A percentile compares a stretch with the other conserved stretches of the same genome.
Conservation (phyloP, 2,329 filamentous ascomycete genomes). For the Penicillium sp. region DNA sequence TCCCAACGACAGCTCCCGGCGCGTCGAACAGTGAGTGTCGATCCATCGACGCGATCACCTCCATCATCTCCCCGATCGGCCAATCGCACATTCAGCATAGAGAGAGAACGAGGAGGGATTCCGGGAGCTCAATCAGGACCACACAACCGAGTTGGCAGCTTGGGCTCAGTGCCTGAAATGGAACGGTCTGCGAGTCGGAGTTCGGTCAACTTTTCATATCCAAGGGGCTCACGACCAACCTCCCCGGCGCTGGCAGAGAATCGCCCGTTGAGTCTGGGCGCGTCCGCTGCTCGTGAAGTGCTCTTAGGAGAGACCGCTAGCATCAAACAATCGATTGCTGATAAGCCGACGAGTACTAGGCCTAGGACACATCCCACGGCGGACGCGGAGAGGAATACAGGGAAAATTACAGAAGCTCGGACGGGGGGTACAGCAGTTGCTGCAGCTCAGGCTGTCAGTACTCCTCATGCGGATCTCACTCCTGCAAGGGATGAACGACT, state of each 20-base stretch:
- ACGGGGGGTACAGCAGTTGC: constrained; percentile 28
- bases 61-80: constrained; percentile 40
- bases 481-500: constrained; percentile 7
- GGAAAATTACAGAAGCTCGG: constrained; percentile 22
- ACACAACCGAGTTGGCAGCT: constrained; percentile 17
- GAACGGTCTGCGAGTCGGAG: constrained; percentile 39
- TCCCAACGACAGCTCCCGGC: constrained; percentile 25
- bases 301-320: constrained; percentile 21
- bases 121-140: constrained; percentile 12
- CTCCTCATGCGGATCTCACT: constrained; percentile 4
- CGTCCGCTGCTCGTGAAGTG: constrained; percentile 17
- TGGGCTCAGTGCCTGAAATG: constrained; percentile 31
- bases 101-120: constrained; percentile 24
- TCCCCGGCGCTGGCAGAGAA: constrained; percentile 33
- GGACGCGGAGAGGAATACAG: constrained; percentile 24
- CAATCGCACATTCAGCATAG: constrained; percentile 38
- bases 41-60: constrained; percentile 44
- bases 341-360: neutral
- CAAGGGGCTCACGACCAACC: constrained; percentile 38
- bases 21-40: constrained; percentile 48
- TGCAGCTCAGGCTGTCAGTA: constrained; percentile 26
- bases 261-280: constrained; percentile 12
- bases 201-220: constrained; percentile 48
- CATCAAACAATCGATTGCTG: constrained; percentile 21
- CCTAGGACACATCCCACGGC: constrained; percentile 17